Conservation (phyloP, 2,329 filamentous ascomycete genomes). For the Aspergillus pseudoviridinutans region DNA sequence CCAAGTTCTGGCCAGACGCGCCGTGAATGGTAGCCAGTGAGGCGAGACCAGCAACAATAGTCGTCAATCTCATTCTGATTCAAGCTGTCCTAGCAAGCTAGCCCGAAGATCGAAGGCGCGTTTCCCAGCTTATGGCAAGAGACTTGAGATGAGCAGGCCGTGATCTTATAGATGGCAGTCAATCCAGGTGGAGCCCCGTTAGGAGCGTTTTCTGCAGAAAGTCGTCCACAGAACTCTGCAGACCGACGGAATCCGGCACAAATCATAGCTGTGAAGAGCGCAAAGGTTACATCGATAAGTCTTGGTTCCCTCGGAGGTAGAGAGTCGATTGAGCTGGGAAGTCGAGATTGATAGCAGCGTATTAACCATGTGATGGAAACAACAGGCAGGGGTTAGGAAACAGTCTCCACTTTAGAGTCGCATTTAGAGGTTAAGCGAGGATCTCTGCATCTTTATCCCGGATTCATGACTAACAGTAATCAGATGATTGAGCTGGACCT, state of each 20-base stretch:
- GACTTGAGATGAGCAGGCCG: neutral
- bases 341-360: neutral
- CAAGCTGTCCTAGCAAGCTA: neutral
- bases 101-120: neutral
- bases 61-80: slow-evolving; percentile 8
- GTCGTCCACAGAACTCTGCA: neutral
- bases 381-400: neutral
- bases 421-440: neutral
- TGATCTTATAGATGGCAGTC: neutral
- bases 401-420: neutral
- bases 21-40: slow-evolving; percentile 8
- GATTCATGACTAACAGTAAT: neutral
- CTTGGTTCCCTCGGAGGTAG: neutral
- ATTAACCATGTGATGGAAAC: neutral
- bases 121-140: neutral
- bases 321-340: neutral
- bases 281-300: neutral
- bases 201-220: neutral
- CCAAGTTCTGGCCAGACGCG: slow-evolving; percentile 3
- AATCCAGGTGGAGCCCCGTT: neutral
- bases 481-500: neutral
- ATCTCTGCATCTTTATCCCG: neutral
- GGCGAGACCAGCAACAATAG: slow-evolving; percentile 9
- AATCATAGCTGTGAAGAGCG: neutral
- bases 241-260: neutral